Conservation (phyloP, 176 grass and related monocot genomes). For the Carex littledalei region DNA sequence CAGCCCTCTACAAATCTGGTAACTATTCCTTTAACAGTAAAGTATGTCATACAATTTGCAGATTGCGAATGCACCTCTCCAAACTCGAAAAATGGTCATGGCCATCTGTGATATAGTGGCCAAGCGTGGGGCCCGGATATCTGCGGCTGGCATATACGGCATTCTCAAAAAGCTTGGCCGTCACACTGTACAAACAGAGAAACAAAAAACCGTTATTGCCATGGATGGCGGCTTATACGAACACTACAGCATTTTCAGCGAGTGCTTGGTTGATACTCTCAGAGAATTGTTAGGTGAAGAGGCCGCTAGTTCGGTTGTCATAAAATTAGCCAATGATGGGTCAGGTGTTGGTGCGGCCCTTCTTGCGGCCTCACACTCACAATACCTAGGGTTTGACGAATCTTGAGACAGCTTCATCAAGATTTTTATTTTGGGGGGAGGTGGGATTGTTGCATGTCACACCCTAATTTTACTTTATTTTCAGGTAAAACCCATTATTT, state of each 20-base stretch:
- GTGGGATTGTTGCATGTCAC: conserved; percentile 6
- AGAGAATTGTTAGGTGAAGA: conserved; percentile 57
- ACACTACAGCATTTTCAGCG: conserved; percentile 78
- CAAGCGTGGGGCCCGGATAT: conserved; percentile 57
- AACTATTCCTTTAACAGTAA: neutral
- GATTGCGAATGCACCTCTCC: conserved; percentile 45
- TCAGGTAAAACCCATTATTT: neutral
- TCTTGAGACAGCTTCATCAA: conserved; percentile 2
- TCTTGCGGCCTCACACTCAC: conserved; percentile 76
- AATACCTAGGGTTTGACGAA: conserved; percentile 43
- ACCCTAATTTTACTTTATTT: conserved; percentile 14
- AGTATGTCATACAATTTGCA: conserved; percentile 16
- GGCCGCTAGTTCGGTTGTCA: conserved; percentile 45
- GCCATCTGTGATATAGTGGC: conserved; percentile 60
- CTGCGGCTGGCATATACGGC: conserved; percentile 70
- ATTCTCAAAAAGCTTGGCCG: conserved; percentile 80
- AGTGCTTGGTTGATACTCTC: conserved; percentile 47
- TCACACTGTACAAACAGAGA: conserved; percentile 27
- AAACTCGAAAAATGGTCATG: conserved; percentile 72
- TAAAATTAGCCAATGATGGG: conserved; percentile 79
- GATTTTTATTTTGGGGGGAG: neutral
- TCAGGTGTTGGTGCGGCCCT: conserved; percentile 77
- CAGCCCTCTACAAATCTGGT: neutral
- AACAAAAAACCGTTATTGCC: conserved; percentile 48
- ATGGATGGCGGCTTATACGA: conserved; percentile 83